Base-by-base conservation (phyloP, 768 basidiomycete genomes). In the Collybiopsis luxurians region DNA sequence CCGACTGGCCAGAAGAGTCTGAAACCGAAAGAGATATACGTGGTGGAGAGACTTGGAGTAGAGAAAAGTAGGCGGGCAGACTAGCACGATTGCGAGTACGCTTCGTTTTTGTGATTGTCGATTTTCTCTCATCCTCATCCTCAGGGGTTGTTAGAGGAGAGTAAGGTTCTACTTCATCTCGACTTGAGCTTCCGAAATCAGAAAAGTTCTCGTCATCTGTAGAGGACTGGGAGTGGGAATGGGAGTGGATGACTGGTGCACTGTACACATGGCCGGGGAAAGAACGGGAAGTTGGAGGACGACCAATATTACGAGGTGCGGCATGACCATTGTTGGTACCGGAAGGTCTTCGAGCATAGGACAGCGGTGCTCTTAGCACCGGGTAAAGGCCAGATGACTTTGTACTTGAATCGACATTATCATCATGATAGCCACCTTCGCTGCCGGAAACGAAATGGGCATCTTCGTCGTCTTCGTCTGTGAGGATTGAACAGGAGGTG, bases 61-160 rank as follows among this genome's bases (percentile, higher is more conserved):
- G 76, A 46, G 87, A 89, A 68, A 91, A 91, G 70, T 84, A 89
- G 19, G 86, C 81, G 21, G 89, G 89, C 27, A 91, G 79, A 67
- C 84, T 87, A 44, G 84, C 83, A 67, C 89, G 86, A 68, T 84
- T 87, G 63, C 82, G 84, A 63, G 71, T 75, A 57, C 75, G 78
- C 71, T 75, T 82, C 55, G 75, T 53, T 67, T 73, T 78, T 60
- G 73, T 59, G 63, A 69, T 60, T 30, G 62, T 66, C 46, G 63
- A 50, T 19, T n/a, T 27, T 15, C 48, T 47, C 9, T 53, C 24
- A 44, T 44, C 56, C 36, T 54, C 53, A 17, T 54, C 49, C 47
- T 45, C 45, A 49, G 51, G 43, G 27, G 56, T 38, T 23, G 31
- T 47, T 52, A 36, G 56, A 48, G 57, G 72, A 69, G 55, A 71